phyloP scores from a whole-genome alignment of 768 basidiomycete species.

The Rhizopogon sp. region DNA sequence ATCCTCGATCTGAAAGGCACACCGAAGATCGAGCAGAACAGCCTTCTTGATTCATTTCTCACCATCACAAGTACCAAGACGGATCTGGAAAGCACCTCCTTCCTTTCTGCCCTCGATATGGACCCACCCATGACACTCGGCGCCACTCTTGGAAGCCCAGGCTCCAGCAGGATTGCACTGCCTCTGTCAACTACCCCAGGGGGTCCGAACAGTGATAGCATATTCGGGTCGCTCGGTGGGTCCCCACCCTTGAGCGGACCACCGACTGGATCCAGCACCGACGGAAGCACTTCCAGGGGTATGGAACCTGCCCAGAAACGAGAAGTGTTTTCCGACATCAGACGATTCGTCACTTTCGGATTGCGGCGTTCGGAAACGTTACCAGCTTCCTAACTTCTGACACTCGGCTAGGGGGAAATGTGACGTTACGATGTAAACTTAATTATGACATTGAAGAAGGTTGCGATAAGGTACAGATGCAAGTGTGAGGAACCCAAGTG shows the following conservation, averaged over 20 bases:
- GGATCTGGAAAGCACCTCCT: slow-evolving; percentile 85
- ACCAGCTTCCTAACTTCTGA: neutral
- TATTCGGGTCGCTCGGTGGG: slow-evolving; percentile 47
- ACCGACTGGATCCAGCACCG: slow-evolving; percentile 53
- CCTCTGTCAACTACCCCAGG: slow-evolving; percentile 33
- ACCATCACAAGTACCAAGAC: slow-evolving; percentile 89
- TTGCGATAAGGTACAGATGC: slow-evolving; percentile 4
- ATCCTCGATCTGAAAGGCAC: slow-evolving; percentile 95
- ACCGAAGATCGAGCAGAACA: slow-evolving; percentile 79
- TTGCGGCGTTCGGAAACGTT: slow-evolving; percentile 43
- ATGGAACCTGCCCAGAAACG: slow-evolving; percentile 47
- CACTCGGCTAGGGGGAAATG: neutral
- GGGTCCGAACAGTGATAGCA: slow-evolving; percentile 35
- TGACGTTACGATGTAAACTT: neutral
- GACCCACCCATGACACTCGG: slow-evolving; percentile 60
- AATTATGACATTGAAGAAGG: neutral
- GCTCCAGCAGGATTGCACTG: slow-evolving; percentile 55
- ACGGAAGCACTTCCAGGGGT: slow-evolving; percentile 29
- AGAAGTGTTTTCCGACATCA: slow-evolving; percentile 85
- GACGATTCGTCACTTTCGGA: slow-evolving; percentile 86
- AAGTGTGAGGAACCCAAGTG: neutral
- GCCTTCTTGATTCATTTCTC: slow-evolving; percentile 86
- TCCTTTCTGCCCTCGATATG: slow-evolving; percentile 94
- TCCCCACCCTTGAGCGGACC: slow-evolving; percentile 64
- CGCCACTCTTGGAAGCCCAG: slow-evolving; percentile 60